Base-by-base conservation (phyloP, 2,329 filamentous ascomycete species). In the Magnaporthiopsis rhizophila region DNA sequence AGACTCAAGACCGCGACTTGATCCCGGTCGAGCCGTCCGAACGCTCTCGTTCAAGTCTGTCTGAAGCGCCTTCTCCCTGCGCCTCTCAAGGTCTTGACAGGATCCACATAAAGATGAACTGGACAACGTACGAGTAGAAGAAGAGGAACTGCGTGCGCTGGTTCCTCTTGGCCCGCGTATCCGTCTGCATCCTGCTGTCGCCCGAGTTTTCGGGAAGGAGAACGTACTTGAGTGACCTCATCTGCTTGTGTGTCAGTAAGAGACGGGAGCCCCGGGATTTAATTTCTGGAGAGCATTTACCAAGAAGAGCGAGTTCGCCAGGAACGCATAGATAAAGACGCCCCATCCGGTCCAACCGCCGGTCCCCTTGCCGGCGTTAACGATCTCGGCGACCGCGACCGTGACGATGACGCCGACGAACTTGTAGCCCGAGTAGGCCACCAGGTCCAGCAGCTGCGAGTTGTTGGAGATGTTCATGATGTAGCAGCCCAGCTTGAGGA, bases 351-450 rank as follows among this genome's bases (percentile, higher is more conserved):
- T 81, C 91, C 90, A 96, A 64, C 92, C 90, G 62, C 93, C 89
- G 2, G 92, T 95, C 28, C 94, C 90, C 71, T 88, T 86, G 59
- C 92, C 89, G 15, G 87, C 86, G 65, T 89, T 96, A 68, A 91
- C 77, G 21, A 92, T 82, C 75, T 96, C 91, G 21, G 91, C 88
- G 24, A 94, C 79, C 15, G 90, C 83, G 67, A 98, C 86, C 0
- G 93, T 97, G 62, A 91, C 84, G 66, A 99, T 99, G 69, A 97
- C 92, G 38, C 94, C 95, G 34, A 99, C 94, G 72, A 99, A 99
- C 77, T 99, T 99, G 80, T 99, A 99, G 26, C 96, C 96, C 2
- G 90, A 94, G 78, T 99, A 99, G 6, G 96, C 96, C 64, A 99
- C 89, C 62, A 99, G 79, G 72, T 99, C 95, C 65, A 98, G 85